Base-by-base conservation (phyloP, 305 asterid genomes). In the Solanum hybrid region DNA sequence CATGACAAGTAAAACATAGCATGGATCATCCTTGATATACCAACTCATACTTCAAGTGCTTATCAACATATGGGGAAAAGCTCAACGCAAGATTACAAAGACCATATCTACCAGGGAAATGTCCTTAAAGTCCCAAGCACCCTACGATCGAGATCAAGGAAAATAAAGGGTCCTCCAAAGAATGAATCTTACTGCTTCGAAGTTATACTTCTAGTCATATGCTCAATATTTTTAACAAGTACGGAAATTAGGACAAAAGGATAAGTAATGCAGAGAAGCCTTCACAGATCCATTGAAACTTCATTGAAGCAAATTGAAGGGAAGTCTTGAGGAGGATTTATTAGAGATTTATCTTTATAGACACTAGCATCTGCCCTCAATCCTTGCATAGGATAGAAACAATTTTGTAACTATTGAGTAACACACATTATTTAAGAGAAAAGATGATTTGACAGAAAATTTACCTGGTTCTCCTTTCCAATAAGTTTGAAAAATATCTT, bases 101-200 rank as follows among this genome's bases (percentile, higher is more conserved):
- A 79, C 34, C 10, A 11, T 78, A 37, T 37, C 34, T 12, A 79
- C n/a, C 85, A 75, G 38, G 11, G 38, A 75, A 75, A 75, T 75
- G 79, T 75, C 79, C 85, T 79, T 79, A 79, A 26, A 79, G 85
- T 37, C 45, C 85, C 85, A 79, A n/a, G 85, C 85, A 79, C 85
- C 29, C 85, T 37, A 12, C 5, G 22, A n/a, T 78, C 19, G 2
- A 79, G 60, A 36, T 79, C 3, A 79, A 37, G 64, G 7, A 78
- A 79, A 37, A 6, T 12, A 79, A 79, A 79, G 31, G 34, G 85
- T 79, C 85, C 64, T 79, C 85, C 85, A 13, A 36, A 24, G 32
- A n/a, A 78, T 36, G 32, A 78, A 36, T 78, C 85, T 78, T 36
- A 78, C 56, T 78, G 56, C 56, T 78, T 78, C 19, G 17, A 7